A percentile compares a stretch with the other conserved stretches of the same genome.
Conservation (phyloP, 208 protist genomes). For the Trypanosoma mega region DNA sequence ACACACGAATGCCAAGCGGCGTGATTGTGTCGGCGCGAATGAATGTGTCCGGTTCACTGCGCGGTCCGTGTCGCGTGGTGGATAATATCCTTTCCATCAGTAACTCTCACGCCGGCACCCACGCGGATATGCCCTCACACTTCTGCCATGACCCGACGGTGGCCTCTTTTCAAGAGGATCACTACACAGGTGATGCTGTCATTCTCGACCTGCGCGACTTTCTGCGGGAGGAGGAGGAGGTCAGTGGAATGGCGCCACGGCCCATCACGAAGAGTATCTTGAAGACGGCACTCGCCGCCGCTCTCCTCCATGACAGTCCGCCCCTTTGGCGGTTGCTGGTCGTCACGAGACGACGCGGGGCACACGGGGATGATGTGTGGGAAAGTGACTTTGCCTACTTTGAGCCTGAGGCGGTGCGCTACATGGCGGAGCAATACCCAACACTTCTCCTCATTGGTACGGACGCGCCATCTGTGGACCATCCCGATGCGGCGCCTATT, state of each 20-base stretch:
- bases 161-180: conserved; percentile 39
- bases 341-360: conserved; percentile 28
- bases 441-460: conserved; percentile 63
- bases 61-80: conserved; percentile 52
- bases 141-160: conserved; percentile 38
- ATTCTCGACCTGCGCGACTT: conserved; percentile 47
- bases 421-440: conserved; percentile 45
- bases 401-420: conserved; percentile 38
- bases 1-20: conserved; percentile 26
- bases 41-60: conserved; percentile 38
- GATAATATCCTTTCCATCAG: conserved; percentile 48
- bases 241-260: background rate
- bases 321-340: conserved; percentile 55
- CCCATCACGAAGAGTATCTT: conserved; percentile 48
- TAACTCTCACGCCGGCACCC: conserved; percentile 76
- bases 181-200: conserved; percentile 62
- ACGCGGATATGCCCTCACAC: conserved; percentile 68
- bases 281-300: conserved; percentile 25
- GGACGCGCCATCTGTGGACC: conserved; percentile 68
- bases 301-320: conserved; percentile 7
- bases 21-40: conserved; percentile 31
- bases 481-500: conserved; percentile 36
- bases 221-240: conserved; percentile 9
- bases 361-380: conserved; percentile 6
- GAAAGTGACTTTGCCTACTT: conserved; percentile 47